These are phyloP conservation scores for Neoconidiobolus thromboides DNA, from an alignment of 371 early-diverging fungal species.

Conservation along the genomic window DNA sequence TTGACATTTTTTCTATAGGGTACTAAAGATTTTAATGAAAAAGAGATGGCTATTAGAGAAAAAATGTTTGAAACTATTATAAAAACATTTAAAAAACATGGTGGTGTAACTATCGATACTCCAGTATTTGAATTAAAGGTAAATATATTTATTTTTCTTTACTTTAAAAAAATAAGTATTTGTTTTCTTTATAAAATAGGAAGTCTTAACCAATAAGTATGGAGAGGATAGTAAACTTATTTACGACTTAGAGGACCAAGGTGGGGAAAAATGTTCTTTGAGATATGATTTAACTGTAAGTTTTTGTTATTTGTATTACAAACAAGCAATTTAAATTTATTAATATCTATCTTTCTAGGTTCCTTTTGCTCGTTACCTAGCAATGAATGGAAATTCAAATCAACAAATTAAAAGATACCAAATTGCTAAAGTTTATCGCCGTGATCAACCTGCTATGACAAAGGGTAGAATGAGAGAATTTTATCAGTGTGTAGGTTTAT, in stretches of 20 bases:
- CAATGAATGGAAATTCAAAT: constrained; percentile 68
- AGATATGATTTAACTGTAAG: constrained; percentile 94
- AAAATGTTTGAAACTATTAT: constrained; percentile 74
- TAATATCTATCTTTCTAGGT: constrained; percentile 16
- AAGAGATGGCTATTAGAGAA: constrained; percentile 90
- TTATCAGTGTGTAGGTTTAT: constrained; percentile 71
- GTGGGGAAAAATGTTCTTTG: constrained; percentile 94
- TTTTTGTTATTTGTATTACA: not conserved
- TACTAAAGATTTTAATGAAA: constrained; percentile 87
- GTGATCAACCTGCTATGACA: constrained; percentile 97
- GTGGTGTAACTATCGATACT: constrained; percentile 96
- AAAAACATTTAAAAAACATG: constrained; percentile 82
- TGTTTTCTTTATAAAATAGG: constrained; percentile 16
- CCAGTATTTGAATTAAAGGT: constrained; percentile 97
- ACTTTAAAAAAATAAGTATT: not conserved
- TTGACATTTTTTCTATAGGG: constrained; percentile 33
- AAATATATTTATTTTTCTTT: not conserved
- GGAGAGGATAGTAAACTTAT: constrained; percentile 99
- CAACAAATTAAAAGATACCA: constrained; percentile 94
- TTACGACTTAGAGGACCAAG: constrained; percentile 96
- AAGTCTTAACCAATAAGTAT: constrained; percentile 96
- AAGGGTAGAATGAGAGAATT: constrained; percentile 99
- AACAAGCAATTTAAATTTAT: too few relatives aligned
- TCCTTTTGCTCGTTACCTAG: constrained; percentile 97
- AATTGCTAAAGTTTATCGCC: constrained; percentile 97